Evolutionary conservation across 495 filamentous ascomycete genomes (phyloP).

Genomic region (Daldinia concentrica): DNA sequence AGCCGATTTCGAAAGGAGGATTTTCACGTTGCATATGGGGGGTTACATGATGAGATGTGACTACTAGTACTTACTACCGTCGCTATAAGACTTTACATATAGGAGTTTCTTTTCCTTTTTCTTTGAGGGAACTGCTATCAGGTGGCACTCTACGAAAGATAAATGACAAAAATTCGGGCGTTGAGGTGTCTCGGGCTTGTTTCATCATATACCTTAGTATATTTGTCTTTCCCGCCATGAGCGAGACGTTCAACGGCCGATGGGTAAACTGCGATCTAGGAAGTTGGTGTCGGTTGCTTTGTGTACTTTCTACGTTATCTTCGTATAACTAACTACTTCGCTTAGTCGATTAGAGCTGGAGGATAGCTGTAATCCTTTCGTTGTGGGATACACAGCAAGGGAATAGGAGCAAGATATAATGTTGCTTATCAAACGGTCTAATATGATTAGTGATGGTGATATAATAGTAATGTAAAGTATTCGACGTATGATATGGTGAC

Average conservation of each 20-base stretch:
- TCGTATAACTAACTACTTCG: slow-evolving; percentile 2
- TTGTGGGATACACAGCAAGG: not conserved
- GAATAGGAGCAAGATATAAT: not conserved
- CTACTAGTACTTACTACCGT: slow-evolving; percentile 10
- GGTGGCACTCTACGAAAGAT: slow-evolving; percentile 9
- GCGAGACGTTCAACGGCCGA: not conserved
- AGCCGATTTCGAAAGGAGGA: slow-evolving; percentile 13
- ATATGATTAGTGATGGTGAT: not conserved
- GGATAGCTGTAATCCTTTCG: not conserved
- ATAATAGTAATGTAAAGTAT: not conserved
- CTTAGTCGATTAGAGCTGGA: not conserved
- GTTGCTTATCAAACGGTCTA: not conserved
- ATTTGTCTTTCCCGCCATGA: not conserved
- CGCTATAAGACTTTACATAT: slow-evolving; percentile 26
- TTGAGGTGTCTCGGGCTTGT: slow-evolving; percentile 8
- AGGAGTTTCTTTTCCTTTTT: slow-evolving; percentile 13
- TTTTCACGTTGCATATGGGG: not conserved
- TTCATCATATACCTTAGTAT: not conserved
- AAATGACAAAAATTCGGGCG: slow-evolving; percentile 24
- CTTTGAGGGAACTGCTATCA: not conserved
- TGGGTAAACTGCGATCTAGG: not conserved
- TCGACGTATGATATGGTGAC: not conserved
- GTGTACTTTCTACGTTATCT: not conserved
- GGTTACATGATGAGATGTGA: slow-evolving; percentile 18
- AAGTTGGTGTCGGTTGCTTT: not conserved